Evolutionary conservation across 352 stramenopile genomes (phyloP), one percentile per base, ranked within the genome.

Genomic region (Pythium chondricola): DNA sequence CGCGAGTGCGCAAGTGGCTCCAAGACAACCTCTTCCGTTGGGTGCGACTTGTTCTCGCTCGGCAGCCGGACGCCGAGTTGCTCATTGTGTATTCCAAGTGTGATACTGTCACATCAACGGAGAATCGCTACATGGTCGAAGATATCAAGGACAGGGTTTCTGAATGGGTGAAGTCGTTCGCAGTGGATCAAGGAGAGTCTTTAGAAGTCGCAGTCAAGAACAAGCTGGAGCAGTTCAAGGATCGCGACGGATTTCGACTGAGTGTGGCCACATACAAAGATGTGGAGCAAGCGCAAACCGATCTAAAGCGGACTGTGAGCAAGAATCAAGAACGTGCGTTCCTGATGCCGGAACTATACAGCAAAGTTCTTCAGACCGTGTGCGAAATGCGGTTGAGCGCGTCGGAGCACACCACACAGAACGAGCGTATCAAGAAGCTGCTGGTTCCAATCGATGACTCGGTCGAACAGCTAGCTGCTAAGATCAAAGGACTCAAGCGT

Each of bases 31-130:
- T 52, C 20, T 52, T 24, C 7, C 44, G 31, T 16, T 52, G 44
- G 31, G 29, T 52, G 21, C 44, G 44, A 9, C 4, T 43, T 11
- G 22, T 52, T 21, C 29, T 30, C n/a, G 44, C 44, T 21, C 31
- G 44, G 6, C 25, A 43, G 16, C 44, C 44, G 31, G 33, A 52
- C 8, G 29, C 44, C 44, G 31, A 52, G 30, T 52, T 52, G 16
- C 18, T 43, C 8, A 32, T 52, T 5, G 24, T 52, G 6, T 30
- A 32, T 6, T 43, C 44, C 21, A 52, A 52, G 44, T 4, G 17
- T 7, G 38, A 43, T 27, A 9, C 13, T 5, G n/a, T 43, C 6
- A 26, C 18, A 13, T 5, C 11, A 18, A 26, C 7, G 4, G 20
- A 25, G 17, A 26, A 13, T 5, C 14, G 27, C 7, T 5, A 11